Base-by-base conservation (phyloP, 257 asterid species). In the Apocynum venetum region DNA sequence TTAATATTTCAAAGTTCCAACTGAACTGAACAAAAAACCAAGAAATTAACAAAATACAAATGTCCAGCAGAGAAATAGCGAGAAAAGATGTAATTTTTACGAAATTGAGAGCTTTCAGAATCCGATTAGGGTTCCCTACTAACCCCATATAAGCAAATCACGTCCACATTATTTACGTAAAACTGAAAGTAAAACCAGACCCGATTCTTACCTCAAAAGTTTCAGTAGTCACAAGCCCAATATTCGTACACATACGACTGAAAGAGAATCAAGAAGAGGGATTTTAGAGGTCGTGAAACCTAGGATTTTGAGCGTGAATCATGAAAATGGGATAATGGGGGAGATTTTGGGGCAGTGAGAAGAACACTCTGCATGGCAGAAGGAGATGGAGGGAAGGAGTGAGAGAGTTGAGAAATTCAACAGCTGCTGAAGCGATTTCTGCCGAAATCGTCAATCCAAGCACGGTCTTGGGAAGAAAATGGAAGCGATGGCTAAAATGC, bases 241-340 rank as follows among this genome's bases (percentile, higher is more conserved):
- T 43, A 41, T 67, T 67, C 17, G 47, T 19, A 49, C 8, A 17
- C 15, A 10, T 53, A 51, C 64, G 43, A 15, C 17, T 19, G 3
- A 61, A 48, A 75, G 49, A 57, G 10, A 19, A 76, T 38, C 66
- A 20, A 17, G 53, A 13, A 36, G 51, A 14, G 80, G 80, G 43
- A 48, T 12, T 61, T 2, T n/a, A 43, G 61, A 59, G 57, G 43
- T 25, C 0, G 9, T 8, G 41, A 53, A 74, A 67, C 25, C 57
- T 78, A 78, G 77, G 81, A 73, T 63, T 63, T 49, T 63, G 81
- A 59, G 57, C 17, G 31, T n/a, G 70, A 57, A 59, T 25, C 12
- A 10, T 43, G 40, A 57, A 57, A 48, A 74, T 74, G 56, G 35
- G 17, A 73, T 17, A 19, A 17, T 0, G 7, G 8, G 17, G 31